Conservation (phyloP, 495 filamentous ascomycete species). For the Trichoderma orchidacearum region DNA sequence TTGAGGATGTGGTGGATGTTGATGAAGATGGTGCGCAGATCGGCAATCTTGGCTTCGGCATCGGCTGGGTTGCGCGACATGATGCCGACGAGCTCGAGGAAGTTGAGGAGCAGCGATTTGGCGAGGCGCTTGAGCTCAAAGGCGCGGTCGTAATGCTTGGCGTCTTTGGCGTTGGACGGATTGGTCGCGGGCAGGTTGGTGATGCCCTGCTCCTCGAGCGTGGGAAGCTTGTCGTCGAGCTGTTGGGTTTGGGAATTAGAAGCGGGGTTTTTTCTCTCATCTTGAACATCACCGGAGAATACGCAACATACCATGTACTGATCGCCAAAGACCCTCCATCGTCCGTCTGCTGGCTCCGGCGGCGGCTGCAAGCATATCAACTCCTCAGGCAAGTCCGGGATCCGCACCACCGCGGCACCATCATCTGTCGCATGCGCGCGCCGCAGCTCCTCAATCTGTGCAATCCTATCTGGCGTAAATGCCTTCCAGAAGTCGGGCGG, state of each 20-base stretch:
- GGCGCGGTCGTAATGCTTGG: conserved; percentile 48
- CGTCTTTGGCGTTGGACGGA: conserved; percentile 21
- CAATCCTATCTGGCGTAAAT: conserved; percentile 69
- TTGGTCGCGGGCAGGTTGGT: conserved; percentile 38
- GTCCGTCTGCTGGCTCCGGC: conserved; percentile 50
- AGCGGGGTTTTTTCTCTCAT: background rate
- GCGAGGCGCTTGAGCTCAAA: conserved; percentile 65
- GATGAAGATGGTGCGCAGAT: conserved; percentile 66
- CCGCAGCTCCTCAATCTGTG: conserved; percentile 41
- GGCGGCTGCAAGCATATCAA: conserved; percentile 75
- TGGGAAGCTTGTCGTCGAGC: conserved; percentile 50
- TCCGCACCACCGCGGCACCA: conserved; percentile 13
- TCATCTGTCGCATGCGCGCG: background rate
- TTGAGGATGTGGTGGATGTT: conserved; percentile 89
- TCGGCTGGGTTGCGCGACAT: conserved; percentile 20
- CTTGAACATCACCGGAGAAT: no score
- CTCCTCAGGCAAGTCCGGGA: conserved; percentile 53
- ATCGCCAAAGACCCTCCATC: conserved; percentile 64
- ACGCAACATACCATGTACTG: conserved; percentile 47
- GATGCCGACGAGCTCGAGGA: conserved; percentile 63
- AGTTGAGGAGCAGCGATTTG: conserved; percentile 73
- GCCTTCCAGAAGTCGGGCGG: conserved; percentile 84
- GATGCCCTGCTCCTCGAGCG: conserved; percentile 54
- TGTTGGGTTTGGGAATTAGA: conserved; percentile 12
- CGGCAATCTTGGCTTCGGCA: conserved; percentile 41